Evolutionary conservation across 2,329 filamentous ascomycete species (phyloP).

Genomic region (Curvularia verruculosa): DNA sequence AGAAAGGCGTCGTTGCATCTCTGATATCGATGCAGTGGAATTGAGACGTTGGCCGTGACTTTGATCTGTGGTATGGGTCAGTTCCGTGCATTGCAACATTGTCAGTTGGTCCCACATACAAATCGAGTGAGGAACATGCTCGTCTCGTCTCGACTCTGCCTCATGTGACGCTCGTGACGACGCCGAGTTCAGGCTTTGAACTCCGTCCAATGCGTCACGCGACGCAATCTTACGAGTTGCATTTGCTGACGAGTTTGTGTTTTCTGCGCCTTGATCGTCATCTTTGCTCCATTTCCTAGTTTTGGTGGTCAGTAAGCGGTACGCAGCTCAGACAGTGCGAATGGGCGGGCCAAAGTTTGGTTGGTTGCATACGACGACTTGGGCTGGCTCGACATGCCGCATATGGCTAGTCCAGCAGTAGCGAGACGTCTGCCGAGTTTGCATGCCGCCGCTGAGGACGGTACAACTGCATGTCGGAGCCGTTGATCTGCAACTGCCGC

Average conservation of each 20-base stretch:
- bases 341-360: slow-evolving; percentile 11
- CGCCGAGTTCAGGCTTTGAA: slow-evolving; percentile 39
- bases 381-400: slow-evolving; percentile 26
- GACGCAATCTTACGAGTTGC: slow-evolving; percentile 49
- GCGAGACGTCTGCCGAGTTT: slow-evolving; percentile 20
- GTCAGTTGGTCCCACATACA: slow-evolving; percentile 56
- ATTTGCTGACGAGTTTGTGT: slow-evolving; percentile 26
- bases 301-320: slow-evolving; percentile 28
- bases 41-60: slow-evolving; percentile 53
- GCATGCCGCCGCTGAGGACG: slow-evolving; percentile 32
- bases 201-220: slow-evolving; percentile 46
- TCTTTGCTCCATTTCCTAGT: slow-evolving; percentile 54
- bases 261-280: slow-evolving; percentile 43
- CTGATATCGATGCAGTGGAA: slow-evolving; percentile 48
- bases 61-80: slow-evolving; percentile 52
- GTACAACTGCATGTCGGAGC: slow-evolving; percentile 7
- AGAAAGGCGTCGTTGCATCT: slow-evolving; percentile 55
- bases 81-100: slow-evolving; percentile 16
- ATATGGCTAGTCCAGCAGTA: slow-evolving; percentile 29
- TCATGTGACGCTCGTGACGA: slow-evolving; percentile 50
- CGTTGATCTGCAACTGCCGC: slow-evolving; percentile 16
- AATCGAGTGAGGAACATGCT: slow-evolving; percentile 68
- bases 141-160: slow-evolving; percentile 56
- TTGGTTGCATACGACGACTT: slow-evolving; percentile 11
- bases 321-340: slow-evolving; percentile 3